Percentiles rank a stretch among this genome's conserved stretches.
Conservation (phyloP, 345 rosid genomes). For the Chamaenerion angustifolium region DNA sequence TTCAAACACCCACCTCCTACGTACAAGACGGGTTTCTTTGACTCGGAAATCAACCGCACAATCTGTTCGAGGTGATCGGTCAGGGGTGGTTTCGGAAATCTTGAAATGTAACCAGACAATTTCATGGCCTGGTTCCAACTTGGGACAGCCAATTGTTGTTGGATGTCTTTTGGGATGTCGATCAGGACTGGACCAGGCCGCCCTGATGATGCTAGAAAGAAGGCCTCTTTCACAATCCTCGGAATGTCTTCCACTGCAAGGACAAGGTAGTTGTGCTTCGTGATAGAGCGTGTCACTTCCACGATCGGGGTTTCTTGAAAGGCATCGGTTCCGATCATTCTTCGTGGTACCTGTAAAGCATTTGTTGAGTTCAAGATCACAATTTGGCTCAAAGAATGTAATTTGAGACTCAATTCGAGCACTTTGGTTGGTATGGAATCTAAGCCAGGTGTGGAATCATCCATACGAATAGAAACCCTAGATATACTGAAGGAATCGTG, state of each 20-base stretch:
- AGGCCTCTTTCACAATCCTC: conserved; percentile 67
- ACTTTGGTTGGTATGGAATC: too few species aligned
- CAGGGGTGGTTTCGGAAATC: conserved; percentile 59
- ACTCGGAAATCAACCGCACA: conserved; percentile 60
- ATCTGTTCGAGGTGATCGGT: conserved; percentile 56
- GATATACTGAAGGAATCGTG: too few species aligned
- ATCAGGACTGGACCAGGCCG: conserved; percentile 90
- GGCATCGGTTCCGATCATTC: conserved; percentile 93
- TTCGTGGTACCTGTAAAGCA: conserved; percentile 47
- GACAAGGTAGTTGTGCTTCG: conserved; percentile 79
- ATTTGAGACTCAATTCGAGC: too few species aligned
- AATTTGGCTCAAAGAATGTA: too few species aligned
- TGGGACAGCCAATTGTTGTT: conserved; percentile 79
- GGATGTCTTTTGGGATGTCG: conserved; percentile 90
- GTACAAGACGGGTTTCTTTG: conserved; percentile 83
- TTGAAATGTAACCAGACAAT: conserved; percentile 62
- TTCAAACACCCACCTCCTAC: conserved; percentile 98
- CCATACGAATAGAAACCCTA: too few species aligned
- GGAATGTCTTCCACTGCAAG: conserved; percentile 86
- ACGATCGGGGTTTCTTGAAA: conserved; percentile 90
- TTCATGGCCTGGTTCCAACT: conserved; percentile 46
- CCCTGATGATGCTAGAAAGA: conserved; percentile 72
- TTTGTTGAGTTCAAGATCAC: not conserved
- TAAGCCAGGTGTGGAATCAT: too few species aligned
- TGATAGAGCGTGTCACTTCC: conserved; percentile 85